Conservation (phyloP, 2,329 filamentous ascomycete species). For the Tolypocladium cylindrosporum region DNA sequence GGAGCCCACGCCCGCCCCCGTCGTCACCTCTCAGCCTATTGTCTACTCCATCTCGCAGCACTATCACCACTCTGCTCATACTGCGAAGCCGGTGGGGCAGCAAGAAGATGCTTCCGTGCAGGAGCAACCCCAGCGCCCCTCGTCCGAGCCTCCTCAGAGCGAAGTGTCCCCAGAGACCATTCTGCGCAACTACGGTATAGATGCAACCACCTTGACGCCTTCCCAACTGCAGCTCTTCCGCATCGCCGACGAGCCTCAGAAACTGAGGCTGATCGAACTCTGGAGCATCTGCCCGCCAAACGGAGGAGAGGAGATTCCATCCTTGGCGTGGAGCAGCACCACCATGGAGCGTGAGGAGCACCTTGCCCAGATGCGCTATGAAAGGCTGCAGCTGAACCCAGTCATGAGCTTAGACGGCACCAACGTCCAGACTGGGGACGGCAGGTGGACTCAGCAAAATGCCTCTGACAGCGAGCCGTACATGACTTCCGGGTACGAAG, state of each 20-base stretch:
- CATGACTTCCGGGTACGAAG: conserved; percentile 73
- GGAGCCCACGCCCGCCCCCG: conserved; percentile 14
- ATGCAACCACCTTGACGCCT: conserved; percentile 57
- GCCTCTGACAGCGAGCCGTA: conserved; percentile 62
- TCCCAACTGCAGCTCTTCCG: conserved; percentile 73
- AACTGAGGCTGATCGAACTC: conserved; percentile 66
- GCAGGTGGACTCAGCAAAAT: conserved; percentile 36
- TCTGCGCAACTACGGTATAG: conserved; percentile 57
- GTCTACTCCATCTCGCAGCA: conserved; percentile 71
- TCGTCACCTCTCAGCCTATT: conserved; percentile 32
- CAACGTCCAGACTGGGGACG: conserved; percentile 39
- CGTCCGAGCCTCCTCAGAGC: conserved; percentile 39
- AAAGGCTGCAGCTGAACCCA: conserved; percentile 32
- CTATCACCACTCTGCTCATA: conserved; percentile 72
- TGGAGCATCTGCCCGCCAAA: conserved; percentile 74
- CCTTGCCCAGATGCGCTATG: conserved; percentile 50
- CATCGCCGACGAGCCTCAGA: conserved; percentile 62
- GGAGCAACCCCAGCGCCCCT: conserved; percentile 31
- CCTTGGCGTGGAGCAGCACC: conserved; percentile 42
- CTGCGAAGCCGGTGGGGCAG: conserved; percentile 22
- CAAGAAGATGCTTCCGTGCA: conserved; percentile 14
- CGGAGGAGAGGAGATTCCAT: conserved; percentile 41
- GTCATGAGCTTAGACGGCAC: conserved; percentile 46
- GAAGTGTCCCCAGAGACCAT: conserved; percentile 46
- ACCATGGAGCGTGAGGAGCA: conserved; percentile 47